phyloP scores from a whole-genome alignment of 208 protist species.

The Trypanosomatidae sp. region DNA sequence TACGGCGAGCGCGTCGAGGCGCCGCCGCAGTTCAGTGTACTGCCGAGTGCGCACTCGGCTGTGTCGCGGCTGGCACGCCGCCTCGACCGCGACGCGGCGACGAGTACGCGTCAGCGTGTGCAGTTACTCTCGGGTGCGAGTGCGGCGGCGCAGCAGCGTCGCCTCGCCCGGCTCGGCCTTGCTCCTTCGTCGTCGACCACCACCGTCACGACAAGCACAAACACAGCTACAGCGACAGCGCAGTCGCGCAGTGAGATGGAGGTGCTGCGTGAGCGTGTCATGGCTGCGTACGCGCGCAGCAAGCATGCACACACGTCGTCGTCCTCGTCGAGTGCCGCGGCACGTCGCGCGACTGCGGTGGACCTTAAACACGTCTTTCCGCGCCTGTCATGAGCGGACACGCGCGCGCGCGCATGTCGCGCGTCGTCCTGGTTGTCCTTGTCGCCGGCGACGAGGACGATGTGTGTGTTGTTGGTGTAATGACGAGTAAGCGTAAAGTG shows the following conservation, averaged over 20 bases:
- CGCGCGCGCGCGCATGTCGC: too few relatives aligned
- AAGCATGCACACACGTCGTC: too few relatives aligned
- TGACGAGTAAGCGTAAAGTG: too few relatives aligned
- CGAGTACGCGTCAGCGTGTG: not conserved
- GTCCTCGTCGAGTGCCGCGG: conserved; percentile 17
- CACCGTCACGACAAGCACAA: not conserved
- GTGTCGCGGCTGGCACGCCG: conserved; percentile 40
- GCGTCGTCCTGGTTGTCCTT: too few relatives aligned
- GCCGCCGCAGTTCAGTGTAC: conserved; percentile 71
- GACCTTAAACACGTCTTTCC: conserved; percentile 78
- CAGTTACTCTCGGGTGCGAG: conserved; percentile 13
- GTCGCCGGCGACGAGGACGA: too few relatives aligned
- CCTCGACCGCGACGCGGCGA: conserved; percentile 11
- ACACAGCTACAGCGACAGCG: conserved; percentile 12
- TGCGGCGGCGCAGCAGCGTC: conserved; percentile 32
- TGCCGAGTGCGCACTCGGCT: conserved; percentile 55
- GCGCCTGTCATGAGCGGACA: conserved; percentile 25
- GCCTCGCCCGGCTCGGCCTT: conserved; percentile 48
- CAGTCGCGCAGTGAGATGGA: conserved; percentile 69
- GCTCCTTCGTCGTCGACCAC: conserved; percentile 7
- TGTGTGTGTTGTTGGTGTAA: too few relatives aligned
- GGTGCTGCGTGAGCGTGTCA: conserved; percentile 46
- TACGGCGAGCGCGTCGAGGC: conserved; percentile 78
- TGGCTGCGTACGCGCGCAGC: conserved; percentile 69
- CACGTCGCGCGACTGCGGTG: conserved; percentile 37